Conservation (phyloP, 306 rosid genomes). For the Trifolium subterraneum region DNA sequence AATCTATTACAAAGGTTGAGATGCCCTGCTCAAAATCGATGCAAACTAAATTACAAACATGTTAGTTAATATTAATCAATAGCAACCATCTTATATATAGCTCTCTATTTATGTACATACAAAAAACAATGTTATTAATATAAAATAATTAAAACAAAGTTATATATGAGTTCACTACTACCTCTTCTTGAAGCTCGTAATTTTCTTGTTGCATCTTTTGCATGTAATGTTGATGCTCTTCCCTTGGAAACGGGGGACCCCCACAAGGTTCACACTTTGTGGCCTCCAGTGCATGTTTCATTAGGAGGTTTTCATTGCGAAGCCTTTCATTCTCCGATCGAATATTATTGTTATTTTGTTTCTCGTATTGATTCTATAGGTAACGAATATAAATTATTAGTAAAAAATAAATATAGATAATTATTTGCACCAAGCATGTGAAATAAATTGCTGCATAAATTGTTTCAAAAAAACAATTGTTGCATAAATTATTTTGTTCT, state of each 20-base stretch:
- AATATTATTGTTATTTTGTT: conserved; percentile 56
- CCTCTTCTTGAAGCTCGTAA: conserved; percentile 63
- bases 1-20: no score
- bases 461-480: no score
- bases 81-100: not conserved
- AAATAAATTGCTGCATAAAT: not conserved
- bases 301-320: conserved; percentile 52
- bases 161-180: not conserved
- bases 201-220: conserved; percentile 54
- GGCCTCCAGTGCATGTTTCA: conserved; percentile 57
- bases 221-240: conserved; percentile 40
- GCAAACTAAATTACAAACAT: no score
- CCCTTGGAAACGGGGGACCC: conserved; percentile 53
- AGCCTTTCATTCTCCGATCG: conserved; percentile 69
- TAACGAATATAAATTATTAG: no score
- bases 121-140: not conserved
- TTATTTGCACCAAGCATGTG: not conserved
- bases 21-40: no score
- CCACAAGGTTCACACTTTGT: conserved; percentile 66
- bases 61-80: not conserved
- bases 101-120: not conserved
- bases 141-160: not conserved
- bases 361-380: conserved; percentile 59
- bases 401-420: no score
- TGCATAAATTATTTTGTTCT: no score